Base-by-base conservation (phyloP, 306 rosid species). In the Cicer chorassanicum region DNA sequence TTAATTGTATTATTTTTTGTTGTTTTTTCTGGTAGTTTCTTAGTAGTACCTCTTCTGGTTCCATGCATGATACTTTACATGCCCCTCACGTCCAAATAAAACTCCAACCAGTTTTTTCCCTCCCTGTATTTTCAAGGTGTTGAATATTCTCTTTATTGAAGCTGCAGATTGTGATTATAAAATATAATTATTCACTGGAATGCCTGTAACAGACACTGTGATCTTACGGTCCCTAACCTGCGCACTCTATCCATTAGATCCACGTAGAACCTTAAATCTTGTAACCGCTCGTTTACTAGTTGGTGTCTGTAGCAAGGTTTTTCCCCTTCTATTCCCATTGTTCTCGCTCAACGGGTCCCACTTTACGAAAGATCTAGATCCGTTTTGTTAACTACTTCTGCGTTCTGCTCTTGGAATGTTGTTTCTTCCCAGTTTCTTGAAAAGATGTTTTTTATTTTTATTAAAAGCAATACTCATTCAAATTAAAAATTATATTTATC, bases 271-370 rank as follows among this genome's bases (percentile, higher is more conserved):
- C 9, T 2, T 46, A 4, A 62, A 85, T 11, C 63, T 93, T 67
- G 91, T 91, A 45, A 51, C 84, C 12, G 98, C 98, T 7, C 89
- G 98, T 11, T 77, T 93, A 70, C 96, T 91, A 57, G 98, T 93
- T 51, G 98, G 97, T 46, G 91, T 93, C 2, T 24, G 29, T 89
- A 93, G 1, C 98, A 93, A 65, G 98, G 98, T 0, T 93, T 93
- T 56, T 93, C 89, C 75, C 98, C 97, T 60, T 93, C 98, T 4
- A 91, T 93, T 21, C 24, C 1, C 24, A 1, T 21, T 43, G 98
- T 93, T 77, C 83, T 93, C 6, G 98, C 98, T 0, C 98, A 89
- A 74, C 89, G 98, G 98, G 98, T 91, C 66, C 98, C 97, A 9
- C 97, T 96, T 12, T 96, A 93, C 56, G 98, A 93, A 69, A 81